phyloP scores from a whole-genome alignment of 2,329 filamentous ascomycete genomes.

The Aspergillus tanneri region DNA sequence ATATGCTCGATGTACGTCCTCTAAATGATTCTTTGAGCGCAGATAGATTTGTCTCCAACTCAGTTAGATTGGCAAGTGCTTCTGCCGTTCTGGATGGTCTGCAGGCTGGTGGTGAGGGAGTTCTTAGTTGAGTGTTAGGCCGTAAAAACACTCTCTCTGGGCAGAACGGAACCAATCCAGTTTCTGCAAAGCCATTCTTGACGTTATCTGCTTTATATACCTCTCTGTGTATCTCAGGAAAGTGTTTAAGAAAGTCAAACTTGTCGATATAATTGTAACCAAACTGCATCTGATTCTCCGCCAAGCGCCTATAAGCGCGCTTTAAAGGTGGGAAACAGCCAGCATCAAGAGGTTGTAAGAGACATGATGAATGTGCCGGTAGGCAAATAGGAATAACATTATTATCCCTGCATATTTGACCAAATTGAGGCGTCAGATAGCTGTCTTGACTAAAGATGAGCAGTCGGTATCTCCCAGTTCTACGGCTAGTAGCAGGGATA shows the following conservation, averaged over 20 bases:
- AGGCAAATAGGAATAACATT: constrained; percentile 5
- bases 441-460: neutral
- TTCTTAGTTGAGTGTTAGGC: neutral
- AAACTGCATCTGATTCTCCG: neutral
- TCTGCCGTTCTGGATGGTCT: neutral
- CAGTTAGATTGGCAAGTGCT: neutral
- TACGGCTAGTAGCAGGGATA: constrained; percentile 5
- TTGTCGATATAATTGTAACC: constrained; percentile 2
- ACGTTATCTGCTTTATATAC: constrained; percentile 4
- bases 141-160: constrained; percentile 2
- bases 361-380: neutral
- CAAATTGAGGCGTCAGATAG: constrained; percentile 6
- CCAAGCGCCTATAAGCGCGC: constrained; percentile 1
- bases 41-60: neutral
- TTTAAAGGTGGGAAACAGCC: constrained; percentile 1
- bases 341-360: neutral
- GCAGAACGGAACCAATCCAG: constrained; percentile 1
- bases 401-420: constrained; percentile 2
- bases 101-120: neutral
- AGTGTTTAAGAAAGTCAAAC: constrained; percentile 1
- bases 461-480: neutral
- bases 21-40: neutral
- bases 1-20: neutral
- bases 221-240: constrained; percentile 2
- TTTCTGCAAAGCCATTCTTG: constrained; percentile 3